Conservation (phyloP, 371 early-diverging fungal genomes). For the Coemansia sp. region DNA sequence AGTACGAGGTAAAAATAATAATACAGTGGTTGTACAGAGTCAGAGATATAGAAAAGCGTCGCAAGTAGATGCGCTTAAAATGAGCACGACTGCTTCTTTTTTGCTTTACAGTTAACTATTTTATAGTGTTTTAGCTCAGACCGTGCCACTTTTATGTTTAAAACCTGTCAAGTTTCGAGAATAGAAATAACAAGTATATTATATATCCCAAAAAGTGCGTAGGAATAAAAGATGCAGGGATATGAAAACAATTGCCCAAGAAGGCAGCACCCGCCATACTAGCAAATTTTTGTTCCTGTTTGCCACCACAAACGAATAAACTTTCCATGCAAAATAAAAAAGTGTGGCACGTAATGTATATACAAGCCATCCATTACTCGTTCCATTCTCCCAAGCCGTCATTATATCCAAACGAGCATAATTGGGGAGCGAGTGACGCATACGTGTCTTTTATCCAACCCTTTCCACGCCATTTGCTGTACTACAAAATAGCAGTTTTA, state of each 20-base stretch:
- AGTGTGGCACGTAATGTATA: conserved; percentile 4
- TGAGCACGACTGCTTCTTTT: not conserved
- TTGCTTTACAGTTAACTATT: not conserved
- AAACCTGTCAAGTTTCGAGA: not conserved
- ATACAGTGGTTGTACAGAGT: not conserved
- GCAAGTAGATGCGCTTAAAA: not conserved
- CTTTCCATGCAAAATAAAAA: not conserved
- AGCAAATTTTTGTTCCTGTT: not conserved
- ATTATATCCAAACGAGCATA: not conserved
- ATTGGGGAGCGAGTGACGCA: not conserved
- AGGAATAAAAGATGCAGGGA: not conserved
- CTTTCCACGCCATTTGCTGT: too few relatives aligned
- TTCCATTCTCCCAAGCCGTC: not conserved
- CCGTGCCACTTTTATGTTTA: not conserved
- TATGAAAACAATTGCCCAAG: too few relatives aligned
- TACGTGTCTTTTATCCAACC: too few relatives aligned
- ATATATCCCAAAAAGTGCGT: not conserved
- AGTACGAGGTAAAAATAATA: not conserved
- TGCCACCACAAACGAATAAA: not conserved
- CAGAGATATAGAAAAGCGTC: not conserved
- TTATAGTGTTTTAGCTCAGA: too few relatives aligned
- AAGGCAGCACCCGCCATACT: too few relatives aligned
- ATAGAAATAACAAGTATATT: not conserved
- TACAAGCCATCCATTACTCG: conserved; percentile 1
- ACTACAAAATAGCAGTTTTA: too few relatives aligned